Evolutionary conservation across 768 basidiomycete species (phyloP), one percentile per base, ranked within the genome.

Genomic region (Lactifluus subvellereus): DNA sequence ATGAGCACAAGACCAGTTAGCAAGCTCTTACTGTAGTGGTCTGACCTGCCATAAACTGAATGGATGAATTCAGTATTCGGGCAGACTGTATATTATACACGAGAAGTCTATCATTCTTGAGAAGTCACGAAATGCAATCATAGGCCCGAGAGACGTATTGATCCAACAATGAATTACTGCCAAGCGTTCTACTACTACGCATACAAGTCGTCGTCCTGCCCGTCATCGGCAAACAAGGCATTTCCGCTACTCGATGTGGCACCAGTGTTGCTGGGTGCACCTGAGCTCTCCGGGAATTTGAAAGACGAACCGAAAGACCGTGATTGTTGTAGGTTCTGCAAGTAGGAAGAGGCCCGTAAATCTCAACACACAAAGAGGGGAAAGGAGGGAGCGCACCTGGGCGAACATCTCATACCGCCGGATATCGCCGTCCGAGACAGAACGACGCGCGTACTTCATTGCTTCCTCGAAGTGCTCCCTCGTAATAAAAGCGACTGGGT

Each of bases 361-460:
- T 56, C 49, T 3, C 33, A 47, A 37, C 18, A 27, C 8, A 7
- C 16, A 27, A 20, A 27, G 6, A 27, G 2, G 18, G 52, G n/a
- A 45, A 22, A 35, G 5, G 14, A 13, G 11, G 53, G 11, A 22
- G 9, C 81, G 56, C 72, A 88, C 87, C 81, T 94, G 94, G 40
- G 95, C 78, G 75, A 98, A 98, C 88, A 97, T 94, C 83, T 98
- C 96, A 76, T 98, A 99, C 57, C 95, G 87, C 71, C 95, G 84
- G 76, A 98, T 96, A 72, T 98, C 96, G 67, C 90, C 86, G 72
- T 98, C 95, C 13, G 93, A 94, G 59, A 98, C 96, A 13, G 94
- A 98, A 57, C 97, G 89, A 74, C 97, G 89, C 65, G 97, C 95
- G 70, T 84, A 98, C 76, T 89, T 88, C 95, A 98, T 98, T 2